These are phyloP conservation scores for Phialophora tarda DNA, from an alignment of 2,329 filamentous ascomycete genomes.

Conservation along the genomic window DNA sequence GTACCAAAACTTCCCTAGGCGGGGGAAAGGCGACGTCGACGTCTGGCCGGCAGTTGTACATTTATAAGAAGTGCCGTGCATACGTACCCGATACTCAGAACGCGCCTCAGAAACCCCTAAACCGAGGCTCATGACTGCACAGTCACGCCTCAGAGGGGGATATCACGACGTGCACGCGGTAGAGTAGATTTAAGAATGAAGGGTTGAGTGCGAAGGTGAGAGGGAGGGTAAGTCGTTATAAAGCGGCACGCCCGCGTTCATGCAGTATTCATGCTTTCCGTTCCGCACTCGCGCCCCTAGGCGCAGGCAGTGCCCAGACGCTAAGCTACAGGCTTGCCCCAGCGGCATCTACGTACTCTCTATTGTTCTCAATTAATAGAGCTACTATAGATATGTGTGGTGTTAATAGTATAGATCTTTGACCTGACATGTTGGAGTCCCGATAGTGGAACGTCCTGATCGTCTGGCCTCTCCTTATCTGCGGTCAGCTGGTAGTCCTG, in stretches of 20 bases:
- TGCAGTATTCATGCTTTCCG: too few species aligned
- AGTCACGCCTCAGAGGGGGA: constrained; percentile 5
- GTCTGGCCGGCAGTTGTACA: constrained; percentile 14
- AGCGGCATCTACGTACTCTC: too few species aligned
- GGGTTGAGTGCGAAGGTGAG: constrained; percentile 6
- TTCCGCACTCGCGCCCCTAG: too few species aligned
- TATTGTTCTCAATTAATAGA: too few species aligned
- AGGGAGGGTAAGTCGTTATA: background rate
- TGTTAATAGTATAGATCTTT: too few species aligned
- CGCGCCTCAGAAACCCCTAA: background rate
- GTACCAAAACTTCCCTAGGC: background rate
- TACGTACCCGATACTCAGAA: constrained; percentile 5
- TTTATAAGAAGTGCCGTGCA: constrained; percentile 13
- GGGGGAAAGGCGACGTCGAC: constrained; percentile 9
- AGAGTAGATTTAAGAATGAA: background rate
- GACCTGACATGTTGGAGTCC: too few species aligned
- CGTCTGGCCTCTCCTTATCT: too few species aligned
- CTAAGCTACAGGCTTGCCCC: too few species aligned
- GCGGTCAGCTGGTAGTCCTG: too few species aligned
- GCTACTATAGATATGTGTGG: too few species aligned
- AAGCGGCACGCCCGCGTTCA: background rate
- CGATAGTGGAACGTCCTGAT: too few species aligned
- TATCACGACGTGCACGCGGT: constrained; percentile 2
- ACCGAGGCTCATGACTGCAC: constrained; percentile 15
- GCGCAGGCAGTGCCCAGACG: too few species aligned